Percentiles rank a stretch among this genome's conserved stretches.
phyloP scores from a whole-genome alignment of 2,329 filamentous ascomycete genomes.

The Trichoderma arundinaceum region DNA sequence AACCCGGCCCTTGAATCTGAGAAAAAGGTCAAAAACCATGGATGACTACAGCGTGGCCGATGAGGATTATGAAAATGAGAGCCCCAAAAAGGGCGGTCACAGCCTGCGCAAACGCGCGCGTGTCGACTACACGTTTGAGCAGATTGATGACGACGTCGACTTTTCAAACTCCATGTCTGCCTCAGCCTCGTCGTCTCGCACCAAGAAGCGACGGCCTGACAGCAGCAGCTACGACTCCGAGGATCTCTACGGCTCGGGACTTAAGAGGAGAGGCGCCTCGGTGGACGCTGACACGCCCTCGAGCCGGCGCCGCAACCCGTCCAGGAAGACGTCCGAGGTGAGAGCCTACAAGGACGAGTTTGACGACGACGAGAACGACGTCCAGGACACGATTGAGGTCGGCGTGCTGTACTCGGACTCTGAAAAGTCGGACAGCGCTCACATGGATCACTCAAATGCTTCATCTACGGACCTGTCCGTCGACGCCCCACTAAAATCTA shows the following conservation, averaged over 20 bases:
- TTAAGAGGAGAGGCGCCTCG: slow-evolving; percentile 48
- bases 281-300: slow-evolving; percentile 45
- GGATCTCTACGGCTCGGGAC: slow-evolving; percentile 39
- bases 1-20: slow-evolving; percentile 42
- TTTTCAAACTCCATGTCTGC: slow-evolving; percentile 38
- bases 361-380: slow-evolving; percentile 53
- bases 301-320: slow-evolving; percentile 49
- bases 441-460: slow-evolving; percentile 38
- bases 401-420: slow-evolving; percentile 49
- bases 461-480: slow-evolving; percentile 40
- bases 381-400: slow-evolving; percentile 64
- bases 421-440: slow-evolving; percentile 42
- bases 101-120: slow-evolving; percentile 62
- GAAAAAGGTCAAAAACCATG: slow-evolving; percentile 53
- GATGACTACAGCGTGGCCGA: slow-evolving; percentile 46
- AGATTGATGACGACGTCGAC: slow-evolving; percentile 55
- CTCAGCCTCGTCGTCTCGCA: slow-evolving; percentile 37
- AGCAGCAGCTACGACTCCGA: slow-evolving; percentile 45
- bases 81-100: slow-evolving; percentile 63
- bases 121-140: slow-evolving; percentile 62
- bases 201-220: slow-evolving; percentile 47
- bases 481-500: slow-evolving; percentile 34
- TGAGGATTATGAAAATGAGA: slow-evolving; percentile 55
- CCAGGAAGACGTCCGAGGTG: slow-evolving; percentile 47
- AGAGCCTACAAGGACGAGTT: slow-evolving; percentile 42